Conservation (phyloP, 768 basidiomycete species). For the Nidularia pulvinata region DNA sequence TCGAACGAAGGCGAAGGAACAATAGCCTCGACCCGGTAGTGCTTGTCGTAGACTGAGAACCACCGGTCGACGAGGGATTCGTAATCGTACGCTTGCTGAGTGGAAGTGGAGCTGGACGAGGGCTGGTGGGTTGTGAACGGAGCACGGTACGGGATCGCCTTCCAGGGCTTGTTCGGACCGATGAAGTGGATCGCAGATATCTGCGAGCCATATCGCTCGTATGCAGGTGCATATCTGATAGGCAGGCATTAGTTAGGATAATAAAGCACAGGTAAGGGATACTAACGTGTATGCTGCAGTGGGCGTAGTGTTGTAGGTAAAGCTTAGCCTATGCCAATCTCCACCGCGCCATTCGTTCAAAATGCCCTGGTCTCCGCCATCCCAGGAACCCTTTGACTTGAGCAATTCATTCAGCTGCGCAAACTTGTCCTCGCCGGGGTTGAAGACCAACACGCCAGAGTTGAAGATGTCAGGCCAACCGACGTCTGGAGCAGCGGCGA, state of each 20-base stretch:
- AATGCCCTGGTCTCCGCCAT: constrained; percentile 98
- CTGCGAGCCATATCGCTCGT: constrained; percentile 87
- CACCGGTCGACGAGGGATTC: constrained; percentile 85
- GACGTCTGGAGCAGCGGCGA: constrained; percentile 94
- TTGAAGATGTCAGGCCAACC: constrained; percentile 99
- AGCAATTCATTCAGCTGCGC: constrained; percentile 68
- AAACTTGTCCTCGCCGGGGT: constrained; percentile 85
- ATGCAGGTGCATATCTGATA: constrained; percentile 91
- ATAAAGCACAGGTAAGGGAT: constrained; percentile 14
- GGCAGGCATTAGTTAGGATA: constrained; percentile 10
- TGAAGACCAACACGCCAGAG: constrained; percentile 90
- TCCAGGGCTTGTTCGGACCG: constrained; percentile 96
- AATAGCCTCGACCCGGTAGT: constrained; percentile 67
- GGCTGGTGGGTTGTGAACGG: constrained; percentile 40
- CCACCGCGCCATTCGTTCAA: constrained; percentile 92
- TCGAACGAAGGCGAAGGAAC: constrained; percentile 51
- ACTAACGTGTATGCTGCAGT: constrained; percentile 95
- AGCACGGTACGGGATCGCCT: constrained; percentile 66
- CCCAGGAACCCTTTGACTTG: constrained; percentile 85
- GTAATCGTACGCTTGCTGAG: constrained; percentile 69
- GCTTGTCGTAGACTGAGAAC: constrained; percentile 88
- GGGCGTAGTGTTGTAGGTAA: constrained; percentile 98
- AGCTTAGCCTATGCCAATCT: constrained; percentile 93
- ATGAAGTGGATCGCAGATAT: constrained; percentile 94
- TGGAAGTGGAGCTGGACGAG: constrained; percentile 16